A percentile compares a stretch with the other conserved stretches of the same genome.
Conservation (phyloP, 106 monocot species). For the Dendrobium huoshanense region DNA sequence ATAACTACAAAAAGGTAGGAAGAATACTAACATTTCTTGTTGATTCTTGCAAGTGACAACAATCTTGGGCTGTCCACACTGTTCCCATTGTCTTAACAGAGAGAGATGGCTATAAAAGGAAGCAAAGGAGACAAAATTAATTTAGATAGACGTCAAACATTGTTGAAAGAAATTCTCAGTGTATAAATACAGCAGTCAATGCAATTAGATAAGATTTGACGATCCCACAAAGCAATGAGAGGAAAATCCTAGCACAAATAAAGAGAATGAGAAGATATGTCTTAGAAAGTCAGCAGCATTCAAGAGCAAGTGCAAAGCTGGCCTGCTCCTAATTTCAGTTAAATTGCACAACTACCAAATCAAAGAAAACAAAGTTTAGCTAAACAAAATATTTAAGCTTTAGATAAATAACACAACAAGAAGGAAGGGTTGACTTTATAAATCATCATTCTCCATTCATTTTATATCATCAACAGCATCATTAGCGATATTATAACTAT, state of each 20-base stretch:
- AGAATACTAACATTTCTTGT: conserved; percentile 81
- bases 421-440: background rate
- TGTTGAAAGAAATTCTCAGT: background rate
- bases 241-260: background rate
- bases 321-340: background rate
- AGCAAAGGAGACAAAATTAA: background rate
- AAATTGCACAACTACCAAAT: background rate
- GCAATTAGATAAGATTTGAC: background rate
- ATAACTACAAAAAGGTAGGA: background rate
- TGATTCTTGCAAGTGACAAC: conserved; percentile 92
- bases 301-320: no score
- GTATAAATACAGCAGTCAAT: background rate
- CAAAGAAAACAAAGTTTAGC: background rate
- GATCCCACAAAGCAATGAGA: background rate
- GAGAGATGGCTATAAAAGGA: conserved; percentile 46
- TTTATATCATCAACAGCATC: background rate
- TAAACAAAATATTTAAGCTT: background rate
- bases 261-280: background rate
- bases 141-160: background rate
- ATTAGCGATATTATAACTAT: background rate
- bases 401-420: background rate
- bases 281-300: no score
- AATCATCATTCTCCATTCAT: background rate
- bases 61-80: conserved; percentile 88
- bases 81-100: conserved; percentile 87